Percentiles rank a stretch among this genome's conserved stretches.
Conservation (phyloP, 345 rosid species). For the Streptanthus diversifolius region DNA sequence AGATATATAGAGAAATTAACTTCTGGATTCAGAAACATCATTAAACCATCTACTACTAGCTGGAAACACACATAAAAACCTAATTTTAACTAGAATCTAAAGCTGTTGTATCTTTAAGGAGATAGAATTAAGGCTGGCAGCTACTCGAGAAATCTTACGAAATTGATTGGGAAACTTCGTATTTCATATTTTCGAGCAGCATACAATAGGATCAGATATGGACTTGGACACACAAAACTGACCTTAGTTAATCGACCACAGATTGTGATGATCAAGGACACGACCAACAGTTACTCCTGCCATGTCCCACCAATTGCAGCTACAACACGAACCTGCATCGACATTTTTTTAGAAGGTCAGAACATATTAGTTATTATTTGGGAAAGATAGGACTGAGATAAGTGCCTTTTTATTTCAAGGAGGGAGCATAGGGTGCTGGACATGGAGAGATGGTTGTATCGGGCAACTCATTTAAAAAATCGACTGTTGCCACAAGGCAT, state of each 20-base stretch:
- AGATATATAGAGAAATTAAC: not conserved
- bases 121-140: not conserved
- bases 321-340: conserved; percentile 22
- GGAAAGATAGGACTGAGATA: not conserved
- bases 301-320: conserved; percentile 16
- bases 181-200: not conserved
- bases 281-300: conserved; percentile 5
- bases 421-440: conserved; percentile 82
- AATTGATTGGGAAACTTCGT: not conserved
- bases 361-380: not conserved
- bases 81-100: not conserved
- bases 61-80: not conserved
- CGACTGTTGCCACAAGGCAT: conserved; percentile 58
- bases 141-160: not conserved
- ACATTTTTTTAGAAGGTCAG: not conserved
- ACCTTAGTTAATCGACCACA: conserved; percentile 20
- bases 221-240: conserved; percentile 4
- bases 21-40: not conserved
- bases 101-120: not conserved
- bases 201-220: not conserved
- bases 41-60: not conserved
- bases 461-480: conserved; percentile 67
- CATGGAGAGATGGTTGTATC: conserved; percentile 77
- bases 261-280: conserved; percentile 11
- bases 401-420: conserved; percentile 55